These are phyloP conservation scores for Rhododendron griersonianum DNA, from an alignment of 148 eudicot species.

Conservation along the genomic window DNA sequence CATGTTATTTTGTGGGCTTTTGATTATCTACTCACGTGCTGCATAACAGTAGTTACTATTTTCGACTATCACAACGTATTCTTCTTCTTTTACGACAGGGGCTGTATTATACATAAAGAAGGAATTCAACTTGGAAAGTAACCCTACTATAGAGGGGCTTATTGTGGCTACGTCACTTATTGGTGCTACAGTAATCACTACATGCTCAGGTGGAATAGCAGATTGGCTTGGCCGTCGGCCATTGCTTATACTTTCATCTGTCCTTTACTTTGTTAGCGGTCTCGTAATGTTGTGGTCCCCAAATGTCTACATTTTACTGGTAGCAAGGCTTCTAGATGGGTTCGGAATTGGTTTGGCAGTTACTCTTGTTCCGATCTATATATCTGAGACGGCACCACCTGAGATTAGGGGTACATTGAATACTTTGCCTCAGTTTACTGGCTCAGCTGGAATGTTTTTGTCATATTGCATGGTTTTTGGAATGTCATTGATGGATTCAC, in stretches of 20 bases:
- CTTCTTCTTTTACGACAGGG: constrained; percentile 28
- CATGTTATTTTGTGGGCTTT: not conserved
- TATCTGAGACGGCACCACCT: constrained; percentile 91
- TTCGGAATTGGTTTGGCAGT: constrained; percentile 91
- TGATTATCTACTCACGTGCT: not conserved
- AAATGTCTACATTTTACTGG: constrained; percentile 72
- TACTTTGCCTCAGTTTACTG: constrained; percentile 89
- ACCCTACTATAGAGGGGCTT: constrained; percentile 61
- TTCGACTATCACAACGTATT: not conserved
- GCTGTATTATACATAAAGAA: constrained; percentile 66
- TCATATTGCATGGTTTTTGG: constrained; percentile 80
- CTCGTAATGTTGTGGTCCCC: constrained; percentile 95
- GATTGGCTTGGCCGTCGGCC: constrained; percentile 86
- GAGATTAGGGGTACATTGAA: constrained; percentile 79
- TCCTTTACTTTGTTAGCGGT: constrained; percentile 64
- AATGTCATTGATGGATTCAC: constrained; percentile 69
- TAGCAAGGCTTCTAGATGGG: constrained; percentile 84
- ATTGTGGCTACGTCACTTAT: constrained; percentile 96
- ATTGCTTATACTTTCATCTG: constrained; percentile 71
- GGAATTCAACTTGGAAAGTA: constrained; percentile 43
- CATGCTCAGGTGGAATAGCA: constrained; percentile 80
- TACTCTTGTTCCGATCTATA: constrained; percentile 75
- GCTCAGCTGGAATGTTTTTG: constrained; percentile 80
- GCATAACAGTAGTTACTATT: not conserved
- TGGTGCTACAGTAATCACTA: constrained; percentile 80